Percentiles rank a stretch among this genome's conserved stretches.
Conservation (phyloP, 306 rosid genomes). For the Dryas drummondii region DNA sequence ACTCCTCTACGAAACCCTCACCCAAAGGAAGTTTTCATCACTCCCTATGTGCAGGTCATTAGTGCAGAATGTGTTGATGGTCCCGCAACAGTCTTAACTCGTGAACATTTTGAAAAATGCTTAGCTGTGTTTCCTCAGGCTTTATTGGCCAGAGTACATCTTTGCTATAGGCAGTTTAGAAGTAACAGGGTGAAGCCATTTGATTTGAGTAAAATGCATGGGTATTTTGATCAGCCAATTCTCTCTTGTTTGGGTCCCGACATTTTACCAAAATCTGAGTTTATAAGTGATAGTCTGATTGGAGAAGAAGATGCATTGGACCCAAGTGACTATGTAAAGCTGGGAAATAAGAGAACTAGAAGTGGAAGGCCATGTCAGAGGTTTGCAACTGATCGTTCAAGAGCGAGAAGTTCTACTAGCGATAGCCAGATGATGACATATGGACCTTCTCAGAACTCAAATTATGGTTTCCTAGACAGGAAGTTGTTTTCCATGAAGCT, state of each 20-base stretch:
- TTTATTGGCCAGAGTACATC: constrained; percentile 59
- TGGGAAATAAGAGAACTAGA: constrained; percentile 73
- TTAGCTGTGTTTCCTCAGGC: constrained; percentile 58
- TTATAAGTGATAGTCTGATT: constrained; percentile 35
- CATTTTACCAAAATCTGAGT: constrained; percentile 41
- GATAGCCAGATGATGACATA: constrained; percentile 43
- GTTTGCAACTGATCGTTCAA: constrained; percentile 37
- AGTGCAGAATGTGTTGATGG: constrained; percentile 99
- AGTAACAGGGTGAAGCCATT: constrained; percentile 87
- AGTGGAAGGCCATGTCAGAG: constrained; percentile 48
- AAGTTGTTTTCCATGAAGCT: constrained; percentile 52
- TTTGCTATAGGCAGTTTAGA: constrained; percentile 85
- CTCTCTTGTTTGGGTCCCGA: constrained; percentile 70
- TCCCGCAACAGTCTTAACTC: constrained; percentile 77
- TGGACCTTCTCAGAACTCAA: constrained; percentile 44
- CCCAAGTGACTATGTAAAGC: constrained; percentile 48
- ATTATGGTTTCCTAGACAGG: constrained; percentile 43
- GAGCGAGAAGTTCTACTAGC: constrained; percentile 53
- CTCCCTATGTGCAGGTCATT: constrained; percentile 85
- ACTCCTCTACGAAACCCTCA: constrained; percentile 71
- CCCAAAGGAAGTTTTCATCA: constrained; percentile 91
- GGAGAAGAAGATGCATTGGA: constrained; percentile 57
- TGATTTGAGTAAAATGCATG: constrained; percentile 80
- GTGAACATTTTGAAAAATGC: constrained; percentile 76
- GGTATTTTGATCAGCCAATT: constrained; percentile 76